Percentiles rank a stretch among this genome's conserved stretches.
Conservation (phyloP, 441 rosid species). For the Eutrema salsugineum region DNA sequence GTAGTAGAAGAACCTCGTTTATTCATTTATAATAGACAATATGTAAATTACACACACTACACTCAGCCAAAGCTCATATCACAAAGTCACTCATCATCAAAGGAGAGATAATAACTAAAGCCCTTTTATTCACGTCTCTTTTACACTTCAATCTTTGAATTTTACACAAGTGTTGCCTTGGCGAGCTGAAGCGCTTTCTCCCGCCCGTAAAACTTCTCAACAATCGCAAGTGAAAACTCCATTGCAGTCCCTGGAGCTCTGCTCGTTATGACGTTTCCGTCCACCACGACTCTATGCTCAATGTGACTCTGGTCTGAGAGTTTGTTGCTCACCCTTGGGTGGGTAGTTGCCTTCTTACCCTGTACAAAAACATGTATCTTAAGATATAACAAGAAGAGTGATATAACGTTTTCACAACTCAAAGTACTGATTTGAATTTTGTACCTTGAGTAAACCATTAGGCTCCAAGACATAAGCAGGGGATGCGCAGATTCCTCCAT, state of each 20-base stretch:
- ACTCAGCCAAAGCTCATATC: background rate
- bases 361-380: conserved; percentile 18
- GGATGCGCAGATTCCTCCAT: conserved; percentile 85
- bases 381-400: background rate
- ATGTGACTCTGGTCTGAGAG: conserved; percentile 61
- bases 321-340: conserved; percentile 65
- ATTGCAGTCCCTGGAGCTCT: conserved; percentile 81
- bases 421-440: background rate
- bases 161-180: conserved; percentile 46
- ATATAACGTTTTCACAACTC: background rate
- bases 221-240: conserved; percentile 75
- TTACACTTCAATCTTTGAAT: background rate
- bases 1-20: background rate
- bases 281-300: conserved; percentile 75
- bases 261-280: conserved; percentile 87
- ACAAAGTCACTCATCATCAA: background rate
- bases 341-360: conserved; percentile 92
- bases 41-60: conserved; percentile 1
- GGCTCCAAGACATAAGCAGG: conserved; percentile 78
- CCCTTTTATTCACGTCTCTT: background rate
- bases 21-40: conserved; percentile 7
- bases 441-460: conserved; percentile 79
- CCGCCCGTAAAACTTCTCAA: conserved; percentile 75
- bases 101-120: background rate
- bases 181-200: conserved; percentile 63